These are phyloP conservation scores for Pontederia crassipes DNA, from an alignment of 176 grass and related monocot genomes.

Conservation along the genomic window DNA sequence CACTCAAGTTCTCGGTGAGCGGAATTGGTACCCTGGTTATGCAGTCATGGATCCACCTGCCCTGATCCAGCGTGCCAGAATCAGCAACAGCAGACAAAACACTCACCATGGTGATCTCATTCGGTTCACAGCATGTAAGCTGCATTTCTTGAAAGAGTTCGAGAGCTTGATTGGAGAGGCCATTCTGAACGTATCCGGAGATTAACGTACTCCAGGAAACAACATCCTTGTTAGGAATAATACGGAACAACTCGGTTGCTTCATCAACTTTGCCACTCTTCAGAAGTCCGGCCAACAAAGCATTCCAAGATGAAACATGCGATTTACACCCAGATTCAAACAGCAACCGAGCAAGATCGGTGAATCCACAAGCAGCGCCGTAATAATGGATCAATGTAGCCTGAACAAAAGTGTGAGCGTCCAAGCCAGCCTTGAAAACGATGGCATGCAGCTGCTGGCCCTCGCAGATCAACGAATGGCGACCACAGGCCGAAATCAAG, in stretches of 20 bases:
- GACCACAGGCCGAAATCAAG: constrained; percentile 37
- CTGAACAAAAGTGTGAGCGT: constrained; percentile 44
- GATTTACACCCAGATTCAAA: constrained; percentile 42
- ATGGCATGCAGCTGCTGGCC: constrained; percentile 47
- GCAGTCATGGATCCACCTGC: constrained; percentile 51
- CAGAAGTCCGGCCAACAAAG: constrained; percentile 33
- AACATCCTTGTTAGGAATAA: constrained; percentile 46
- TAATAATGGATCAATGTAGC: constrained; percentile 52
- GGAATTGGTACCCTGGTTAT: constrained; percentile 34
- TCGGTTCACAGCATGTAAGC: constrained; percentile 24
- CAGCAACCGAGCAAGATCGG: constrained; percentile 23
- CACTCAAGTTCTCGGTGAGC: constrained; percentile 41
- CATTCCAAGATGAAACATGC: constrained; percentile 44
- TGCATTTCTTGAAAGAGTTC: constrained; percentile 42
- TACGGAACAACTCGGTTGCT: constrained; percentile 36
- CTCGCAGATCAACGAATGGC: constrained; percentile 21
- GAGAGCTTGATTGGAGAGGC: constrained; percentile 31
- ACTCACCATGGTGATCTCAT: constrained; percentile 37
- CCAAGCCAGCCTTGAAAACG: constrained; percentile 50
- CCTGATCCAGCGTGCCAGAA: constrained; percentile 50
- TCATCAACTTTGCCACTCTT: constrained; percentile 22
- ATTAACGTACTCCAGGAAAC: constrained; percentile 57
- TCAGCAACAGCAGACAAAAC: constrained; percentile 48
- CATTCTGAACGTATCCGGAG: constrained; percentile 33
- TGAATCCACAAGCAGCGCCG: constrained; percentile 22